These are phyloP conservation scores for Bisporella sp. DNA, from an alignment of 2,329 filamentous ascomycete genomes.

Conservation along the genomic window DNA sequence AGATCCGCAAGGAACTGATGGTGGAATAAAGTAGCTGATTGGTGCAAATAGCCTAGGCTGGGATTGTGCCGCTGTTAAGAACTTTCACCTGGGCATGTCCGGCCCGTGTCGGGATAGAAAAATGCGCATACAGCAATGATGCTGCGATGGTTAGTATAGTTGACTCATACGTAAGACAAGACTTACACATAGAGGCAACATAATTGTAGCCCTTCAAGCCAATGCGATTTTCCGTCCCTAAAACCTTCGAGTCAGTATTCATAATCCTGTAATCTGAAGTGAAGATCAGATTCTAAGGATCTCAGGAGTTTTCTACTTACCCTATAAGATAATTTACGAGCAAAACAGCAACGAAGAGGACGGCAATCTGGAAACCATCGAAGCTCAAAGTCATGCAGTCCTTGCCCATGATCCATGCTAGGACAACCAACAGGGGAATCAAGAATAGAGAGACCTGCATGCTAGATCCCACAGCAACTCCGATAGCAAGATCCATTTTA, in stretches of 20 bases:
- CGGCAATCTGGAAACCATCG: conserved; percentile 79
- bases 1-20: no score
- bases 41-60: not conserved
- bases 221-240: conserved; percentile 38
- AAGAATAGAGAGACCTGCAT: conserved; percentile 80
- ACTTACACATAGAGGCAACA: conserved; percentile 25
- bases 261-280: conserved; percentile 26
- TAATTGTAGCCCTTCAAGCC: conserved; percentile 28
- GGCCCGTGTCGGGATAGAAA: conserved; percentile 10
- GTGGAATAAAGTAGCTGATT: not conserved
- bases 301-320: conserved; percentile 71
- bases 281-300: conserved; percentile 51
- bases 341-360: conserved; percentile 75
- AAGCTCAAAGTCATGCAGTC: conserved; percentile 62
- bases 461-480: conserved; percentile 74
- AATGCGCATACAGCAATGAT: conserved; percentile 18
- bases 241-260: not conserved
- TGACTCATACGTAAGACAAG: not conserved
- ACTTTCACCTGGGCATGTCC: not conserved
- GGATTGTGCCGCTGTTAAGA: not conserved
- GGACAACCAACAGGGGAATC: conserved; percentile 71
- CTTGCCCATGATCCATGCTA: conserved; percentile 69
- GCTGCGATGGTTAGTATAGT: not conserved
- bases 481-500: conserved; percentile 76
- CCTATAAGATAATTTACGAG: conserved; percentile 81